Percentiles rank a stretch among this genome's conserved stretches.
Conservation (phyloP, 2,329 filamentous ascomycete genomes). For the Epichloe brachyelytri region DNA sequence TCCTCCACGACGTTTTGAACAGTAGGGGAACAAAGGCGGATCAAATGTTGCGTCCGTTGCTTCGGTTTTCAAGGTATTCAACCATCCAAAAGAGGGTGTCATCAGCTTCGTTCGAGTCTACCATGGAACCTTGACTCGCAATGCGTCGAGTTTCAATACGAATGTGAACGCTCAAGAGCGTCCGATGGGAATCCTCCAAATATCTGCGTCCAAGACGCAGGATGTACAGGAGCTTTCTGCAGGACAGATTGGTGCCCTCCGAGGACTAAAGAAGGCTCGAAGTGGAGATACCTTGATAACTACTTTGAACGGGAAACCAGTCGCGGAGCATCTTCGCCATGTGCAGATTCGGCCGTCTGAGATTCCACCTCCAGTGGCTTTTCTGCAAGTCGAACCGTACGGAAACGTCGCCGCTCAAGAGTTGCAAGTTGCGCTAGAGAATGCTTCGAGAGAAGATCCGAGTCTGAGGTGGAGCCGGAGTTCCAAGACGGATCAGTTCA, state of each 20-base stretch:
- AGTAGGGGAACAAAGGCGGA: slow-evolving; percentile 22
- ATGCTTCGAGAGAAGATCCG: slow-evolving; percentile 82
- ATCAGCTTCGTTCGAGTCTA: slow-evolving; percentile 90
- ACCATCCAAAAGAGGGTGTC: slow-evolving; percentile 73
- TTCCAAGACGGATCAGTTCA: slow-evolving; percentile 83
- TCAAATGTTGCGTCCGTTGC: slow-evolving; percentile 34
- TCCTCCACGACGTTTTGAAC: slow-evolving; percentile 25
- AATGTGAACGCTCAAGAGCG: slow-evolving; percentile 68
- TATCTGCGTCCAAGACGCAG: slow-evolving; percentile 78
- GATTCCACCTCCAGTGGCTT: slow-evolving; percentile 89
- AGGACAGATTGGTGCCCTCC: slow-evolving; percentile 89
- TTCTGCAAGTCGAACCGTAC: slow-evolving; percentile 79
- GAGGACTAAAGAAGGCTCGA: slow-evolving; percentile 77
- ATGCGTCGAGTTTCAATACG: slow-evolving; percentile 73
- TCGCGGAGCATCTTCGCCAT: slow-evolving; percentile 55
- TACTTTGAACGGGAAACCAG: slow-evolving; percentile 47
- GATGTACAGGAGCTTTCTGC: slow-evolving; percentile 69
- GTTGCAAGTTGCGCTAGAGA: slow-evolving; percentile 60
- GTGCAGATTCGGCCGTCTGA: slow-evolving; percentile 79
- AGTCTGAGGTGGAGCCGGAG: slow-evolving; percentile 77
- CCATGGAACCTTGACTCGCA: slow-evolving; percentile 64
- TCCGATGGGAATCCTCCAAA: slow-evolving; percentile 70
- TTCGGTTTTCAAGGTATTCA: slow-evolving; percentile 88
- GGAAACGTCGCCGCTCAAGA: slow-evolving; percentile 68
- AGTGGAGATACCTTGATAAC: slow-evolving; percentile 87